Conservation (phyloP, 2,329 filamentous ascomycete genomes). For the Penicillium vulpinum region DNA sequence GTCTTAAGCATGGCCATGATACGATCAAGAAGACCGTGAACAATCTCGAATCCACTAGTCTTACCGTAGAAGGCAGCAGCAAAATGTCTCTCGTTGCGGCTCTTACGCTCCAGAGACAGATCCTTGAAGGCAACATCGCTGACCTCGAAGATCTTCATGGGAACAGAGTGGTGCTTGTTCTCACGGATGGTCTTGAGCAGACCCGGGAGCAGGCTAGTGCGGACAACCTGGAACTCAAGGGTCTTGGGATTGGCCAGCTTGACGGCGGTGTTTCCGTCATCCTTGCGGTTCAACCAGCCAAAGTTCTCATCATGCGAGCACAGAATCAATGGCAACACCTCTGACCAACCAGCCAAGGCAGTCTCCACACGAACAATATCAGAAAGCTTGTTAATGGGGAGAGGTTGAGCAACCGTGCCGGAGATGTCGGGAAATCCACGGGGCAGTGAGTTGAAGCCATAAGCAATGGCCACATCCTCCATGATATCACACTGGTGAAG, state of each 20-base stretch:
- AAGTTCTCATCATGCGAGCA: slow-evolving; percentile 99
- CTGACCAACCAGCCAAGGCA: slow-evolving; percentile 92
- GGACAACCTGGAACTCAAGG: slow-evolving; percentile 87
- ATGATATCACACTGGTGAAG: slow-evolving; percentile 97
- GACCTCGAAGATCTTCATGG: slow-evolving; percentile 90
- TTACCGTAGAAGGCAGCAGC: slow-evolving; percentile 96
- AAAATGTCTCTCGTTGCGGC: slow-evolving; percentile 90
- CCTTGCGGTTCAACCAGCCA: slow-evolving; percentile 84
- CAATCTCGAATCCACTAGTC: slow-evolving; percentile 89
- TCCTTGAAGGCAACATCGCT: slow-evolving; percentile 94
- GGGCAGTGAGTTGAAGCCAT: slow-evolving; percentile 95
- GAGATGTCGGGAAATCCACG: slow-evolving; percentile 83
- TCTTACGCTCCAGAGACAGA: slow-evolving; percentile 74
- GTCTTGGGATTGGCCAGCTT: slow-evolving; percentile 91
- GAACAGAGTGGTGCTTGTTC: slow-evolving; percentile 84
- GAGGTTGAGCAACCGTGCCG: slow-evolving; percentile 79
- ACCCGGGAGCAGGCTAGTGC: slow-evolving; percentile 81
- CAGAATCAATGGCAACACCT: slow-evolving; percentile 93
- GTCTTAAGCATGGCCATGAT: slow-evolving; percentile 88
- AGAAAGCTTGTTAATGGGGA: slow-evolving; percentile 89
- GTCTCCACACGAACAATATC: slow-evolving; percentile 88
- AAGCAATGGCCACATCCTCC: slow-evolving; percentile 96
- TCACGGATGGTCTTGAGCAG: slow-evolving; percentile 91
- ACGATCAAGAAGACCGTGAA: slow-evolving; percentile 90
- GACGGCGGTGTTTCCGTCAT: slow-evolving; percentile 80